Evolutionary conservation across 139 green algal species (phyloP), one percentile per base, ranked within the genome.

Genomic region (Volvox africanus): DNA sequence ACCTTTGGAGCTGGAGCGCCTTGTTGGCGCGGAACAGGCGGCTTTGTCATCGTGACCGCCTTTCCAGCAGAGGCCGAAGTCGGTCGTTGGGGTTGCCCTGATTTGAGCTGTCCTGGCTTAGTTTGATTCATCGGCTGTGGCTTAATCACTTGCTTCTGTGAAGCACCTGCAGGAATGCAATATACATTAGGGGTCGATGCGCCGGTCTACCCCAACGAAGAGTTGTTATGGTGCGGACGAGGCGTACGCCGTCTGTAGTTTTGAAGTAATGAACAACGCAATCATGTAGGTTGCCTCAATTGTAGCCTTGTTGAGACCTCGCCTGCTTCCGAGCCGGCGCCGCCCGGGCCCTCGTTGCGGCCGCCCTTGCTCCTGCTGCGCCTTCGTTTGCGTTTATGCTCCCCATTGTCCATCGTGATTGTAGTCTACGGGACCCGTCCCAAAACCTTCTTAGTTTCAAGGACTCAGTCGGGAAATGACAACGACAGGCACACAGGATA

Each of bases 311-410:
- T 73, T 73, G 9, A 73, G 21, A 28, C 65, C 37, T 76, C 35
- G 84, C 50, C 69, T 35, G 37, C 86, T 33, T 73, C 61, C 21
- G 76, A 65, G 65, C 37, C 77, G 65, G 87, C 87, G 65, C 69
- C 69, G 50, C 32, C 76, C 65, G 30, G 17, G 26, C 1, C 88
- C 20, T 78, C 88, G 61, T 24, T 44, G n/a, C 80, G 78, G 65
- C 80, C 62, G 36, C 26, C 69, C 26, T 92, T 92, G 67, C 88
- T 86, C 1, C 88, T 61, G 35, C 81, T 92, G 9, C 88, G 88
- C 80, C 88, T 92, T 71, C 88, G 65, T 32, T 88, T 88, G 21
- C 88, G 71, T 77, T 88, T 88, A 69, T 90, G 73, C 0, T 91
- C 87, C 21, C 50, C 61, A 30, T 35, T 82, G 73, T 82, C 85